Percentiles rank a stretch among this genome's conserved stretches.
These are phyloP conservation scores for Aspergillus luchuensis DNA, from an alignment of 2,329 filamentous ascomycete genomes.

Conservation along the genomic window DNA sequence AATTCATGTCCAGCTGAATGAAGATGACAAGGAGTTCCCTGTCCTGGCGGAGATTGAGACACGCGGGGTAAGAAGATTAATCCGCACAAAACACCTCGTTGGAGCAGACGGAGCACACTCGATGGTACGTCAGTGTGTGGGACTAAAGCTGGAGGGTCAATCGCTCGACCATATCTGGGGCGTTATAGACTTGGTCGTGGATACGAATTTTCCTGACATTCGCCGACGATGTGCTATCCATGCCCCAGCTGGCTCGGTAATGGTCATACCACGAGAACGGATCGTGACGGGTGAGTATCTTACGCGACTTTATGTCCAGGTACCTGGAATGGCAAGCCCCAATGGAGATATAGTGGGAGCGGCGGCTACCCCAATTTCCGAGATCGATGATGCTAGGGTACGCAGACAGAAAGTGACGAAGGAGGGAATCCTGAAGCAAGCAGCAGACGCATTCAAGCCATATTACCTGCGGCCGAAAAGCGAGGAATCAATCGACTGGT, in stretches of 20 bases:
- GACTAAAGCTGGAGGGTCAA: slow-evolving; percentile 61
- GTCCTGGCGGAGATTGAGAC: slow-evolving; percentile 36
- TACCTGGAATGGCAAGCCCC: slow-evolving; percentile 32
- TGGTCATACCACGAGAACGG: slow-evolving; percentile 73
- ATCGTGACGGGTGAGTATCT: slow-evolving; percentile 64
- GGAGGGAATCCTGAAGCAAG: slow-evolving; percentile 63
- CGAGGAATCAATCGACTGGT: slow-evolving; percentile 67
- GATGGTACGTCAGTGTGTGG: slow-evolving; percentile 59
- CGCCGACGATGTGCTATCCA: slow-evolving; percentile 78
- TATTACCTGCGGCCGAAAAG: slow-evolving; percentile 63
- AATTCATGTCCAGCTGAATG: slow-evolving; percentile 60
- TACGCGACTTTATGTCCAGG: slow-evolving; percentile 66
- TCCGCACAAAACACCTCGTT: slow-evolving; percentile 71
- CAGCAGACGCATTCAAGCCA: slow-evolving; percentile 65
- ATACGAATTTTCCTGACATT: slow-evolving; percentile 75
- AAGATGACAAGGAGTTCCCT: slow-evolving; percentile 45
- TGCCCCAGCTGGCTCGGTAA: slow-evolving; percentile 70
- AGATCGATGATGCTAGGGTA: slow-evolving; percentile 60
- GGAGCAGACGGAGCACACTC: slow-evolving; percentile 71
- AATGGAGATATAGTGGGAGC: slow-evolving; percentile 18
- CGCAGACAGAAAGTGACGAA: slow-evolving; percentile 64
- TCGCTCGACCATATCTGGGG: slow-evolving; percentile 72
- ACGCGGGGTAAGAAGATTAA: slow-evolving; percentile 29
- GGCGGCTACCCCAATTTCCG: neutral
- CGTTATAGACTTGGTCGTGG: slow-evolving; percentile 71